These are phyloP conservation scores for Adiantum capillusveneris DNA, from an alignment of 75 land plant species.

Conservation along the genomic window DNA sequence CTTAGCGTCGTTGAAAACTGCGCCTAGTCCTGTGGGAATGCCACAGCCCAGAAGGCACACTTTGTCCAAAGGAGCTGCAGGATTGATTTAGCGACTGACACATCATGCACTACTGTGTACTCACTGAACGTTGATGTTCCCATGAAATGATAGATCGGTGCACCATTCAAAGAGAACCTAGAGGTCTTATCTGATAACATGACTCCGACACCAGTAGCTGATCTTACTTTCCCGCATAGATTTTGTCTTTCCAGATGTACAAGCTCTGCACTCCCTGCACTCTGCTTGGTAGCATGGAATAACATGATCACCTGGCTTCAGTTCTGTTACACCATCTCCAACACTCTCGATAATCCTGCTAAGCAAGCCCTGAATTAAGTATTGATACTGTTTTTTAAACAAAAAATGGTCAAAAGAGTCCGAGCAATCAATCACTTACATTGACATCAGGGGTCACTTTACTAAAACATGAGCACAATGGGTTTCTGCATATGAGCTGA, in stretches of 20 bases:
- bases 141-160: constrained; percentile 34
- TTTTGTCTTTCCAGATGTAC: constrained; percentile 34
- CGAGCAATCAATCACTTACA: too few species aligned
- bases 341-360: constrained; percentile 44
- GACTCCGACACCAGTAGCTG: constrained; percentile 29
- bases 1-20: constrained; percentile 70
- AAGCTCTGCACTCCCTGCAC: constrained; percentile 26
- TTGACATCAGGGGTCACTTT: too few species aligned
- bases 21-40: constrained; percentile 62
- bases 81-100: constrained; percentile 33
- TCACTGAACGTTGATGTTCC: constrained; percentile 42
- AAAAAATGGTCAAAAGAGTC: too few species aligned
- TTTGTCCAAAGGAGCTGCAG: constrained; percentile 34
- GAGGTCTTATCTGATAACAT: constrained; percentile 26
- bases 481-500: too few species aligned
- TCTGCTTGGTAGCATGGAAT: constrained; percentile 41
- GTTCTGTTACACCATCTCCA: constrained; percentile 26
- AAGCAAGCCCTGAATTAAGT: neutral
- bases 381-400: too few species aligned
- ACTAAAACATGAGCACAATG: too few species aligned
- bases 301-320: constrained; percentile 33
- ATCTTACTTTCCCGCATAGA: constrained; percentile 29
- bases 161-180: constrained; percentile 23
- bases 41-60: constrained; percentile 36
- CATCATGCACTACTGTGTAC: constrained; percentile 34